Percentiles rank a stretch among this genome's conserved stretches.
Conservation (phyloP, 306 rosid genomes). For the Casuarina glauca region DNA sequence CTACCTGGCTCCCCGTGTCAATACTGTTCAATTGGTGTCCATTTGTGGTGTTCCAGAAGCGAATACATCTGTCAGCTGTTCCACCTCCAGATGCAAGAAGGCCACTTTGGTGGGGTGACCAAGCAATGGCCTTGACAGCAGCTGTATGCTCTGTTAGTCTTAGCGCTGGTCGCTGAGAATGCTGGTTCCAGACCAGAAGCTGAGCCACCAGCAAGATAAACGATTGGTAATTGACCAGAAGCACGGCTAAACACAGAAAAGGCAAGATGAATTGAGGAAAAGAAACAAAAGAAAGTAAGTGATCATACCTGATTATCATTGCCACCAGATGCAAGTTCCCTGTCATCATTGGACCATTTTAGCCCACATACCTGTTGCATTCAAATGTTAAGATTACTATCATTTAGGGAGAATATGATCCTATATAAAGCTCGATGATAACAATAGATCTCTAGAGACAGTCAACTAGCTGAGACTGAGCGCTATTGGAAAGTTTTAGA, state of each 20-base stretch:
- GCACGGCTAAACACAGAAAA: neutral
- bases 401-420: neutral
- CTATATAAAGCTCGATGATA: neutral
- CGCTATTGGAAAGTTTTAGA: neutral
- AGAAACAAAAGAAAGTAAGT: neutral
- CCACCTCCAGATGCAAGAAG: constrained; percentile 99
- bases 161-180: constrained; percentile 79
- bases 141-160: constrained; percentile 94
- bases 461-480: neutral
- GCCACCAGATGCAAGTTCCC: constrained; percentile 99
- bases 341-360: constrained; percentile 96
- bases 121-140: constrained; percentile 96
- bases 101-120: constrained; percentile 97
- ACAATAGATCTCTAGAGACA: neutral
- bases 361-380: constrained; percentile 68
- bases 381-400: neutral
- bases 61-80: constrained; percentile 95
- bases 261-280: neutral
- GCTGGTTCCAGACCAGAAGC: constrained; percentile 98
- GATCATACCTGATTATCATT: constrained; percentile 88
- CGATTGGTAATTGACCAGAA: constrained; percentile 7
- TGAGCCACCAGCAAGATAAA: constrained; percentile 35
- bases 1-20: constrained; percentile 99
- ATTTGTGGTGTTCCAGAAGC: constrained; percentile 97
- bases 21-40: constrained; percentile 81